These are phyloP conservation scores for Cryptosporidium felis DNA, from an alignment of 169 alveolate genomes.

Conservation along the genomic window DNA sequence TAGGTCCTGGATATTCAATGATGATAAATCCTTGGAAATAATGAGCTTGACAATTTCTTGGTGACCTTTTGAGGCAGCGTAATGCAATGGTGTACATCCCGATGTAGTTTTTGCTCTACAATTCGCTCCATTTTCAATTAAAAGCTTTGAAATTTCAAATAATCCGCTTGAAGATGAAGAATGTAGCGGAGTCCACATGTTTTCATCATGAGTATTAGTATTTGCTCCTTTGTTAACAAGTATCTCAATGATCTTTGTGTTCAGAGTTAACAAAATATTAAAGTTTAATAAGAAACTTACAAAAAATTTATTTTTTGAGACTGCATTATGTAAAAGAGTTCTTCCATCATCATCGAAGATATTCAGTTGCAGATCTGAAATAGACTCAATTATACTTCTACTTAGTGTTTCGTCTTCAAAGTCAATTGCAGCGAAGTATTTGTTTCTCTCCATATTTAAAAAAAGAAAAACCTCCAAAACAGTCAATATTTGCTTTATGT, in stretches of 20 bases:
- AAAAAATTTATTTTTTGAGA: constrained; percentile 42
- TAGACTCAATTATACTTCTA: constrained; percentile 10
- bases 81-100: constrained; percentile 73
- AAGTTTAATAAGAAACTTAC: background rate
- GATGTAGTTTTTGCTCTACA: constrained; percentile 42
- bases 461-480: no score
- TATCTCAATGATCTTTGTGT: background rate
- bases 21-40: background rate
- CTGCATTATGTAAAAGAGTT: constrained; percentile 71
- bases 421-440: constrained; percentile 15
- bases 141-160: constrained; percentile 20
- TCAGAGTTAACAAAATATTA: background rate
- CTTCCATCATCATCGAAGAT: constrained; percentile 73
- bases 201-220: constrained; percentile 67
- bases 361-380: constrained; percentile 5
- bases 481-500: no score
- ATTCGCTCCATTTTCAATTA: constrained; percentile 25
- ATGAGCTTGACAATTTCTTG: constrained; percentile 41
- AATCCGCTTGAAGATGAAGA: constrained; percentile 73
- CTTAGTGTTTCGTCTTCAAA: constrained; percentile 8
- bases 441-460: background rate
- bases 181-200: constrained; percentile 73
- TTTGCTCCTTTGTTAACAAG: constrained; percentile 65
- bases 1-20: constrained; percentile 3
- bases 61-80: constrained; percentile 75